These are phyloP conservation scores for Orobanche coerulescens DNA, from an alignment of 257 asterid genomes.

Conservation along the genomic window DNA sequence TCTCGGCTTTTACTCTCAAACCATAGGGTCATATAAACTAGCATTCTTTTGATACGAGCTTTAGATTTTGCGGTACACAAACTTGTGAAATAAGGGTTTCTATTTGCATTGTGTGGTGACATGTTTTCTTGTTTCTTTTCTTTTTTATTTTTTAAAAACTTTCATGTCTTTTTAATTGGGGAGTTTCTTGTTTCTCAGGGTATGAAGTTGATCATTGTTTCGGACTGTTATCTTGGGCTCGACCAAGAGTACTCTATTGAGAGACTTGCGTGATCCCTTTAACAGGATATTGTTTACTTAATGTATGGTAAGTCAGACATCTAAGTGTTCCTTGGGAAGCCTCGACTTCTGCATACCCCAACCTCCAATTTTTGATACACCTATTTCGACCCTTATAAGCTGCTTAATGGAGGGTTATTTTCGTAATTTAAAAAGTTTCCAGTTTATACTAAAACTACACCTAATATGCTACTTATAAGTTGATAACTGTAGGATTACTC, in stretches of 20 bases:
- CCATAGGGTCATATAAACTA: not conserved
- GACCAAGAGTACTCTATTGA: constrained; percentile 56
- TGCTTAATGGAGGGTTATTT: too few species aligned
- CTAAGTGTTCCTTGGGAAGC: too few species aligned
- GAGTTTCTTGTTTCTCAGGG: constrained; percentile 42
- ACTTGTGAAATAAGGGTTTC: not conserved
- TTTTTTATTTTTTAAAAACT: too few species aligned
- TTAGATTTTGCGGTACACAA: not conserved
- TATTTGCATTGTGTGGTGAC: not conserved
- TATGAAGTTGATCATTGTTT: constrained; percentile 61
- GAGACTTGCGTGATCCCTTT: constrained; percentile 28
- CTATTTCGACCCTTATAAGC: too few species aligned
- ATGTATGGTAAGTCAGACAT: too few species aligned
- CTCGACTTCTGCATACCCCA: too few species aligned
- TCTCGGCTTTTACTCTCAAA: not conserved
- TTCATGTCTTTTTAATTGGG: not conserved
- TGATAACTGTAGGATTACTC: too few species aligned
- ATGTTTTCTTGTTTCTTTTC: not conserved
- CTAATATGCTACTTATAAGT: too few species aligned
- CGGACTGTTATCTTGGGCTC: constrained; percentile 76
- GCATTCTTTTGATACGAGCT: not conserved
- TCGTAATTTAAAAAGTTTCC: too few species aligned
- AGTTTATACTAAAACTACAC: too few species aligned
- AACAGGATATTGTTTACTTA: too few species aligned
- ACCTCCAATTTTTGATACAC: too few species aligned